phyloP scores from a whole-genome alignment of 495 filamentous ascomycete genomes.

The Neurospora sp. region DNA sequence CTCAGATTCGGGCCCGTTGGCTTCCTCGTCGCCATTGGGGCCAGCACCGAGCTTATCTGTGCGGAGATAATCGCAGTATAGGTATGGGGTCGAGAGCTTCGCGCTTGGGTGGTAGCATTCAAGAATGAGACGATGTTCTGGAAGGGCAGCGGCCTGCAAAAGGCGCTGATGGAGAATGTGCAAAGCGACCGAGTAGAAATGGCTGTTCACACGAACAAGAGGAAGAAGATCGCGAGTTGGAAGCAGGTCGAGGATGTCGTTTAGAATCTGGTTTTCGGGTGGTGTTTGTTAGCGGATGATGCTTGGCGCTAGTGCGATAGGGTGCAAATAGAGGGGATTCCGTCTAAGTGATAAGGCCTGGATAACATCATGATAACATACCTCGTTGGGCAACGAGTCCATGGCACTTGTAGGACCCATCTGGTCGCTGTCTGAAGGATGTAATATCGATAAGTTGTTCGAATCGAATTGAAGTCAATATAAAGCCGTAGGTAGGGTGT shows the following conservation, averaged over 20 bases:
- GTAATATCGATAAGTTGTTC: neutral
- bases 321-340: neutral
- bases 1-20: conserved; percentile 1
- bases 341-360: neutral
- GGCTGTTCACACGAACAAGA: conserved; percentile 50
- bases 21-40: conserved; percentile 28
- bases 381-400: conserved; percentile 36
- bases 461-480: neutral
- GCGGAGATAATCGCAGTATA: conserved; percentile 57
- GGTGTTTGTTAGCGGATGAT: conserved; percentile 4
- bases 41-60: conserved; percentile 40
- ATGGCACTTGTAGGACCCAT: conserved; percentile 23
- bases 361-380: conserved; percentile 5
- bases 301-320: neutral
- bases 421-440: neutral
- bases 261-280: conserved; percentile 47
- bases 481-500: neutral
- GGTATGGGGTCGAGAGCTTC: conserved; percentile 56
- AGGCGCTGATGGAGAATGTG: conserved; percentile 59
- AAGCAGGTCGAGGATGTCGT: conserved; percentile 52
- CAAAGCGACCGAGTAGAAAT: conserved; percentile 56
- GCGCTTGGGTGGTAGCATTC: conserved; percentile 68
- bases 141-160: conserved; percentile 41
- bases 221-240: conserved; percentile 51
- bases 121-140: conserved; percentile 56